phyloP scores from a whole-genome alignment of 2,329 filamentous ascomycete species.

The Albifimbria verrucaria region DNA sequence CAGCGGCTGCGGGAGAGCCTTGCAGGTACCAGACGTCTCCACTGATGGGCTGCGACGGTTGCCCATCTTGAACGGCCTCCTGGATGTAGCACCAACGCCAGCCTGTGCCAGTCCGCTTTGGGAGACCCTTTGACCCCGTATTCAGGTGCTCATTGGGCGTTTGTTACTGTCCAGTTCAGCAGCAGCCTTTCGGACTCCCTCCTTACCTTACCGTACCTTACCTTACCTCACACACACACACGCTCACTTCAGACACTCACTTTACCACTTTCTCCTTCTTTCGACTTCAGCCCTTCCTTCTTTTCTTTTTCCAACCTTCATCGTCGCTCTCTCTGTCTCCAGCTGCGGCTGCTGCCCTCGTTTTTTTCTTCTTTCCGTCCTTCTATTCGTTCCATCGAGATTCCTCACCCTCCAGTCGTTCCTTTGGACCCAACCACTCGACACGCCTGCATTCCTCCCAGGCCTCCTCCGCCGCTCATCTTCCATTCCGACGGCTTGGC shows the following conservation, averaged over 20 bases:
- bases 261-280: no score
- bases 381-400: background rate
- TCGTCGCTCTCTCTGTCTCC: slow-evolving; percentile 2
- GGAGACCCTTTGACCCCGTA: background rate
- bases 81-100: background rate
- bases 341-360: background rate
- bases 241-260: no score
- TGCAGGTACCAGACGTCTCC: no score
- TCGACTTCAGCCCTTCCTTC: slow-evolving; percentile 1
- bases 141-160: background rate
- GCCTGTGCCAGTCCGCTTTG: background rate
- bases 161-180: no score
- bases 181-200: background rate
- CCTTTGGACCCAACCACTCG: slow-evolving; percentile 12
- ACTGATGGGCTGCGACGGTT: no score
- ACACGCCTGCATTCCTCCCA: background rate
- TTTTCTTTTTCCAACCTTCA: slow-evolving; percentile 7
- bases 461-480: background rate
- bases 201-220: background rate
- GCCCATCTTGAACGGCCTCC: no score
- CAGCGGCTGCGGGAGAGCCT: no score
- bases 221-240: no score
- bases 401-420: background rate
- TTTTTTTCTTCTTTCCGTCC: slow-evolving; percentile 1
- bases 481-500: background rate